Base-by-base conservation (phyloP, 2,329 filamentous ascomycete species). In the Spiromastix sp. region DNA sequence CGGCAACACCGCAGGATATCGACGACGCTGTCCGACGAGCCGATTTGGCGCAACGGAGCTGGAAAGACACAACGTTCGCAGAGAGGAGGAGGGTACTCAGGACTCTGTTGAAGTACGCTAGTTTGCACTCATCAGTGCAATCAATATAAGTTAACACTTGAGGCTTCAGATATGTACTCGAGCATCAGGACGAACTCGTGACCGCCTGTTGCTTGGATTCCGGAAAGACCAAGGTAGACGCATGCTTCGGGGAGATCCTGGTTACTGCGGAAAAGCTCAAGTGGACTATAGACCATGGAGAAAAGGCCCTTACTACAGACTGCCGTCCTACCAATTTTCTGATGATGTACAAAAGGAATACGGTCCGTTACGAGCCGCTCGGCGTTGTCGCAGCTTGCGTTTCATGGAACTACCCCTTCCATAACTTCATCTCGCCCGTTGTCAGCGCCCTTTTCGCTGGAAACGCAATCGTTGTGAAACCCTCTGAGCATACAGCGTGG, bases 331-430 rank as follows among this genome's bases (percentile, higher is more conserved):
- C 86, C 1, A 95, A 93, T 58, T 69, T 94, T 30, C 72, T 98
- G 43, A 93, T 98, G 85, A 75, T 79, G 62, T 95, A 96, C 64
- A 98, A 98, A 71, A 77, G 74, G 56, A 95, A 95, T 54, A 80
- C 79, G 42, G 86, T 98, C 18, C 67, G 74, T 32, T 98, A 93
- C 59, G 87, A 98, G 60, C 89, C 91, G 10, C 67, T 96, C 13
- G 91, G 91, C 11, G 85, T 98, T 22, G 84, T 98, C 4, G 81
- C 85, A 8, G 89, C 91, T 12, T 80, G 89, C 34, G 85, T 98
- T 28, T 91, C 83, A 54, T 98, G 91, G 91, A 98, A 98, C 66
- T 96, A 86, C 56, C 79, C 85, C 29, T 93, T 96, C 60, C 91
- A 98, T 65, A 98, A 98, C 61, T 70, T 96, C 43, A 75, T 96